Percentiles rank a stretch among this genome's conserved stretches.
phyloP scores from a whole-genome alignment of 139 green algal species.

The Micromonas pusilla region DNA sequence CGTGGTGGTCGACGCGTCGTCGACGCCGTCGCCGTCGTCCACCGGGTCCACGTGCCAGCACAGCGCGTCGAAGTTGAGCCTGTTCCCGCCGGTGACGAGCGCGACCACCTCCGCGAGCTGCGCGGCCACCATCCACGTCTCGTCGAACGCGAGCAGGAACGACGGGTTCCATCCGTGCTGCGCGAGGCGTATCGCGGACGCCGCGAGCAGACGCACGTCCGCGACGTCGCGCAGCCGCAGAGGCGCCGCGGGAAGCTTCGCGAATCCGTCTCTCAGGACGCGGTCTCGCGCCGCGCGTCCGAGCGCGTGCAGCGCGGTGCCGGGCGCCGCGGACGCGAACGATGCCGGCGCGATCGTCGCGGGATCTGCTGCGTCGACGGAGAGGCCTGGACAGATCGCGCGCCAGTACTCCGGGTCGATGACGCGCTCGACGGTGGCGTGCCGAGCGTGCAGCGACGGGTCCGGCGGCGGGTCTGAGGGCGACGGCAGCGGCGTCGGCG shows the following conservation, averaged over 20 bases:
- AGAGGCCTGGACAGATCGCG: background rate
- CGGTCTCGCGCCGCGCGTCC: background rate
- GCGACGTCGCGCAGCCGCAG: background rate
- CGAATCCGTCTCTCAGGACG: background rate
- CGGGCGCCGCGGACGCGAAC: background rate
- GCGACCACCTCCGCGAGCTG: conserved; percentile 30
- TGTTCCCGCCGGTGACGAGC: conserved; percentile 41
- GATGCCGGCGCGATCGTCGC: background rate
- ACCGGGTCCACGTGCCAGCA: conserved; percentile 49
- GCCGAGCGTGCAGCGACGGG: background rate
- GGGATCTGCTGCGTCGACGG: too few species aligned
- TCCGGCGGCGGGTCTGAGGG: background rate
- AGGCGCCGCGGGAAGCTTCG: background rate
- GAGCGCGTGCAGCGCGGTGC: background rate
- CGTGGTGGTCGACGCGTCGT: background rate
- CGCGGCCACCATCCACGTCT: conserved; percentile 30
- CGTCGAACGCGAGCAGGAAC: conserved; percentile 51
- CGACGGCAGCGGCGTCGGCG: background rate
- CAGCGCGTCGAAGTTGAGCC: conserved; percentile 54
- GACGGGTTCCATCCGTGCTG: background rate
- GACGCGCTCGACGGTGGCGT: background rate
- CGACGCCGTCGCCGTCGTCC: background rate
- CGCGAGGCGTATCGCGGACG: background rate
- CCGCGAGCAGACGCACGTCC: background rate
- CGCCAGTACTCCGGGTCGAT: background rate